These are phyloP conservation scores for Cynanchum wilfordii DNA, from an alignment of 257 asterid species.

Conservation along the genomic window DNA sequence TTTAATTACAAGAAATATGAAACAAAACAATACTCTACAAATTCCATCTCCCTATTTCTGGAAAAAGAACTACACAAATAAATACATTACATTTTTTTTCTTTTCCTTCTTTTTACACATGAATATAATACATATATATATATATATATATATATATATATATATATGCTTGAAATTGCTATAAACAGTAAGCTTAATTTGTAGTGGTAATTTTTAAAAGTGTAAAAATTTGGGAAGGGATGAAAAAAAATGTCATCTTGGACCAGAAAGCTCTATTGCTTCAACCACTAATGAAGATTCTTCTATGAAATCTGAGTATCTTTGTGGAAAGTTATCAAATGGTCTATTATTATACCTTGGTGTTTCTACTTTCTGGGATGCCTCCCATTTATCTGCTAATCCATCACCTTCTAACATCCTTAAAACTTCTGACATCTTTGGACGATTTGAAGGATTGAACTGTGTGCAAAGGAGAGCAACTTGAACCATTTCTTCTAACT, in stretches of 20 bases:
- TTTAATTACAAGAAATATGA: not conserved
- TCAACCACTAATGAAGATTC: slow-evolving; percentile 79
- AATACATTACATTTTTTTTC: slow-evolving; percentile 24
- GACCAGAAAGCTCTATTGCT: slow-evolving; percentile 94
- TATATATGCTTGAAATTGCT: slow-evolving; percentile 28
- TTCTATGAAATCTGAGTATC: slow-evolving; percentile 74
- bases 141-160: not conserved
- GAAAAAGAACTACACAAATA: slow-evolving; percentile 22
- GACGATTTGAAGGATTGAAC: slow-evolving; percentile 71
- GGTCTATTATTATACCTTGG: slow-evolving; percentile 38
- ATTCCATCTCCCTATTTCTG: slow-evolving; percentile 15
- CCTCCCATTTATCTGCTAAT: slow-evolving; percentile 87
- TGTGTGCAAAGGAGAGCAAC: slow-evolving; percentile 85
- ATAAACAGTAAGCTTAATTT: slow-evolving; percentile 30
- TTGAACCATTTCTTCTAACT: slow-evolving; percentile 76
- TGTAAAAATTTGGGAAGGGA: not conserved
- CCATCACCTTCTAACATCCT: slow-evolving; percentile 96
- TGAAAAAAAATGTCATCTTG: slow-evolving; percentile 50
- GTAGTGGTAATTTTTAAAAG: not conserved
- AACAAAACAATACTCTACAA: slow-evolving; percentile 8
- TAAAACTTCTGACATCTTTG: slow-evolving; percentile 90
- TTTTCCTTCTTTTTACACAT: slow-evolving; percentile 36
- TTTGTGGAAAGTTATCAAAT: slow-evolving; percentile 49
- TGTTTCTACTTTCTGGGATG: slow-evolving; percentile 52
- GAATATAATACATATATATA: slow-evolving; percentile 20